These are phyloP conservation scores for Didymella arachidicola DNA, from an alignment of 2,329 filamentous ascomycete species.

Conservation along the genomic window DNA sequence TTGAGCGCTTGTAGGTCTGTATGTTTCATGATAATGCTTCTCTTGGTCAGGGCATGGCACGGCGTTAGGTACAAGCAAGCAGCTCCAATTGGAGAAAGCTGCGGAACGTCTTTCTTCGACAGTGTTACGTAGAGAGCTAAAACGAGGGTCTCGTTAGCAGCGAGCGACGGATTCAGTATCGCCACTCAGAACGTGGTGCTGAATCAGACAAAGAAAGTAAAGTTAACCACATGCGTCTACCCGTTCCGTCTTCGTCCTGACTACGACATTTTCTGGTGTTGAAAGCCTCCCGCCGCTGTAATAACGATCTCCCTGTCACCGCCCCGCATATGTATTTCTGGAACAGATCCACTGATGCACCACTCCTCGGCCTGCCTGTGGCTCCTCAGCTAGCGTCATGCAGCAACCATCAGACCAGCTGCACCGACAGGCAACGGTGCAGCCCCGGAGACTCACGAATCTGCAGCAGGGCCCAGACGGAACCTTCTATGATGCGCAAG, in stretches of 20 bases:
- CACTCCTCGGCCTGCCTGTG: constrained; percentile 12
- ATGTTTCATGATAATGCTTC: constrained; percentile 44
- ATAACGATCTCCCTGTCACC: constrained; percentile 16
- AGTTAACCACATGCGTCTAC: constrained; percentile 21
- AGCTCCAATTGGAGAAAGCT: constrained; percentile 31
- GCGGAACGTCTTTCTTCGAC: constrained; percentile 31
- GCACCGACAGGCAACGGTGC: constrained; percentile 28
- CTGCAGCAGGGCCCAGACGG: constrained; percentile 42
- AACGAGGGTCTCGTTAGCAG: constrained; percentile 27
- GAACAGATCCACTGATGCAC: constrained; percentile 19
- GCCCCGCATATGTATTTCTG: constrained; percentile 14
- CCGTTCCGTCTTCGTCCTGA: constrained; percentile 16
- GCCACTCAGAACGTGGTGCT: constrained; percentile 20
- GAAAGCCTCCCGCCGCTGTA: constrained; percentile 15
- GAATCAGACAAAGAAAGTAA: constrained; percentile 38
- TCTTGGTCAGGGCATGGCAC: constrained; percentile 49
- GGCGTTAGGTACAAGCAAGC: constrained; percentile 45
- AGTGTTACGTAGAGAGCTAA: constrained; percentile 16
- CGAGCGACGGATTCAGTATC: constrained; percentile 27
- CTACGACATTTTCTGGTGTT: constrained; percentile 11
- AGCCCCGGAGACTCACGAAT: constrained; percentile 33
- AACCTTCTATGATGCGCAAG: constrained; percentile 31
- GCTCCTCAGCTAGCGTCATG: constrained; percentile 29
- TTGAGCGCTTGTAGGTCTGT: constrained; percentile 31
- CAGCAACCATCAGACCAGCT: constrained; percentile 21